Evolutionary conservation across 192 early-diverging fungal genomes (phyloP).

Genomic region (Gamsiella multidivaricata): DNA sequence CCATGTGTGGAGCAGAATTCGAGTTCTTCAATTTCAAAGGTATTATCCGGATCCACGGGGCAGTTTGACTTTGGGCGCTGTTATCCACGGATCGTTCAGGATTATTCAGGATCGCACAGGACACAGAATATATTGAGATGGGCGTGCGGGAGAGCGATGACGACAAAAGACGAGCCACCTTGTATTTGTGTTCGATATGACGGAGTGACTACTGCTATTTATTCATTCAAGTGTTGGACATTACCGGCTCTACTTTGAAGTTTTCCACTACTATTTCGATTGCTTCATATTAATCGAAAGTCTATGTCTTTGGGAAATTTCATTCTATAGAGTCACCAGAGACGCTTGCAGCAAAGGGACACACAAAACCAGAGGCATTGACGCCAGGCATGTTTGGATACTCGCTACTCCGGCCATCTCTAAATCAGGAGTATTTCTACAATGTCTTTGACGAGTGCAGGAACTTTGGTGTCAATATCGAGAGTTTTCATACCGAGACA

Average conservation of each 20-base stretch:
- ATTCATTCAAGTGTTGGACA: too few species aligned
- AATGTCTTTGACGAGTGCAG: conserved; percentile 73
- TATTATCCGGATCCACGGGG: too few species aligned
- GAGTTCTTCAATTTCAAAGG: conserved; percentile 87
- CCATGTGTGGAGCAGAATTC: conserved; percentile 74
- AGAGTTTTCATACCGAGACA: conserved; percentile 86
- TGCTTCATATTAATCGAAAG: too few species aligned
- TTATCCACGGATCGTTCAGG: background rate
- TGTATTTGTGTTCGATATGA: too few species aligned
- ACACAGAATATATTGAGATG: too few species aligned
- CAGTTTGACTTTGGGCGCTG: too few species aligned
- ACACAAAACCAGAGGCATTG: conserved; percentile 64
- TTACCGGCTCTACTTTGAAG: too few species aligned
- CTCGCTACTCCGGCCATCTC: conserved; percentile 71
- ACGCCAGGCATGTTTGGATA: conserved; percentile 90
- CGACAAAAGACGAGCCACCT: too few species aligned
- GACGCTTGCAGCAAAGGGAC: conserved; percentile 69
- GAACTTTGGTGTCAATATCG: conserved; percentile 71
- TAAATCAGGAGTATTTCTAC: conserved; percentile 77
- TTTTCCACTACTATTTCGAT: too few species aligned
- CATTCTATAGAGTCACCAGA: conserved; percentile 73
- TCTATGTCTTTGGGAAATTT: background rate
- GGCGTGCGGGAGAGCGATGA: background rate
- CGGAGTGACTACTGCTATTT: too few species aligned
- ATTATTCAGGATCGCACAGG: too few species aligned